Evolutionary conservation across 352 stramenopile species (phyloP).

Genomic region (Pythium oligandrum): DNA sequence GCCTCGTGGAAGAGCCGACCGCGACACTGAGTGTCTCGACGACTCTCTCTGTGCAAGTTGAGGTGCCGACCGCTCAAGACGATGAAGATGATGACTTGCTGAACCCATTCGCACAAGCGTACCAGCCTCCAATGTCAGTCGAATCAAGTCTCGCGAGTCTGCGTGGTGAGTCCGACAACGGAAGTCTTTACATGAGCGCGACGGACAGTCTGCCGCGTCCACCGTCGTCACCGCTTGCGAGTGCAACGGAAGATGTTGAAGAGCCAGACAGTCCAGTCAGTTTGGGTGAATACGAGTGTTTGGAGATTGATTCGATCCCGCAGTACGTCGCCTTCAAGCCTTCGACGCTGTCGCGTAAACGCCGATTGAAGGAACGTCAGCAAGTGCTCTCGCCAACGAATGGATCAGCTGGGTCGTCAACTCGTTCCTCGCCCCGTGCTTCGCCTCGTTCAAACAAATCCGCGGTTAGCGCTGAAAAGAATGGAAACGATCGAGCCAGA

Average conservation of each 20-base stretch:
- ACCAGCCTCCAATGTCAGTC: constrained; percentile 33
- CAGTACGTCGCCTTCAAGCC: constrained; percentile 71
- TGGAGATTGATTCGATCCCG: constrained; percentile 69
- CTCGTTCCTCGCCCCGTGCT: neutral
- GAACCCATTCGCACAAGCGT: constrained; percentile 63
- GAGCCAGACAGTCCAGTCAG: constrained; percentile 45
- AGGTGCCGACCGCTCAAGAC: neutral
- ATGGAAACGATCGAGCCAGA: constrained; percentile 9
- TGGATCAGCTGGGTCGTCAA: too few species aligned
- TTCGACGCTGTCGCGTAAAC: constrained; percentile 20
- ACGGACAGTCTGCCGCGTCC: constrained; percentile 3
- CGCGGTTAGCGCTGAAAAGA: too few species aligned
- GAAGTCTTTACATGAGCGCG: constrained; percentile 23
- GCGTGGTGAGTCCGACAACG: constrained; percentile 17
- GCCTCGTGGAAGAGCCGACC: too few species aligned
- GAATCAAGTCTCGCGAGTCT: constrained; percentile 30
- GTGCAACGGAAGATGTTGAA: constrained; percentile 8
- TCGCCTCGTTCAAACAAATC: too few species aligned
- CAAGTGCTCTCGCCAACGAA: constrained; percentile 24
- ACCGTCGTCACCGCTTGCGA: too few species aligned
- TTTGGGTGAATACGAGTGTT: constrained; percentile 63
- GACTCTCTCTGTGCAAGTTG: constrained; percentile 6
- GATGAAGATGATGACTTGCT: constrained; percentile 52
- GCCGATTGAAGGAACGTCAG: constrained; percentile 12
- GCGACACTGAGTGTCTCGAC: too few species aligned